Base-by-base conservation (phyloP, 495 filamentous ascomycete species). In the Haplographium delicatum region DNA sequence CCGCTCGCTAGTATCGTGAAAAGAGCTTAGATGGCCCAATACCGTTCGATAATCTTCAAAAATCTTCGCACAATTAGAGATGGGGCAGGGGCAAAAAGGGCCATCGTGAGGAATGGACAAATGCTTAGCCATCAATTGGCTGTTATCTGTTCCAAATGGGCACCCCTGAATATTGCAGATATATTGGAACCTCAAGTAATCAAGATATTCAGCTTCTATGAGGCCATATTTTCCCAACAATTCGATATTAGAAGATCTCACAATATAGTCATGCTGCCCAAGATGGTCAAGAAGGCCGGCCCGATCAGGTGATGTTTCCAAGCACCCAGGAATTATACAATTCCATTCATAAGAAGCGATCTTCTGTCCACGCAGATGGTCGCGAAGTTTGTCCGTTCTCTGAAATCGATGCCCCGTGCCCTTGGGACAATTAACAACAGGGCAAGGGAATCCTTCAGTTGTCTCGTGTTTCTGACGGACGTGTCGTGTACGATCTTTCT, bases 331-430 rank as follows among this genome's bases (percentile, higher is more conserved):
- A 15, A 43, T 0, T 18, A 43, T 22, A 26, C 39, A 43, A 10
- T 5, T 18, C 39, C 39, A 43, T 10, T 23, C 3, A 22, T 11
- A 18, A 7, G 20, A 26, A 26, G 22, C 11, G n/a, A 26, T 43
- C 5, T n/a, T 25, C 23, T 43, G 16, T 27, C 20, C 39, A n/a
- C 39, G 39, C 39, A 43, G 26, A 43, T 43, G 39, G 26, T 43
- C 39, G 22, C 35, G 35, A 7, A 39, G 35, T 11, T 39, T 39
- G 35, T 39, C 35, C 16, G 6, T 39, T 18, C 35, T 15, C 18
- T 25, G 20, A 26, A 43, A 43, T 25, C 5, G 3, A n/a, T 43
- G 39, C 5, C 20, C 20, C 7, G n/a, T 6, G 2, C 39, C 39
- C 20, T 3, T 26, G 15, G 39, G 39, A 13, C 39, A 43, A 43